phyloP scores from a whole-genome alignment of 2,329 filamentous ascomycete species.

The Scedosporium minutisporum region DNA sequence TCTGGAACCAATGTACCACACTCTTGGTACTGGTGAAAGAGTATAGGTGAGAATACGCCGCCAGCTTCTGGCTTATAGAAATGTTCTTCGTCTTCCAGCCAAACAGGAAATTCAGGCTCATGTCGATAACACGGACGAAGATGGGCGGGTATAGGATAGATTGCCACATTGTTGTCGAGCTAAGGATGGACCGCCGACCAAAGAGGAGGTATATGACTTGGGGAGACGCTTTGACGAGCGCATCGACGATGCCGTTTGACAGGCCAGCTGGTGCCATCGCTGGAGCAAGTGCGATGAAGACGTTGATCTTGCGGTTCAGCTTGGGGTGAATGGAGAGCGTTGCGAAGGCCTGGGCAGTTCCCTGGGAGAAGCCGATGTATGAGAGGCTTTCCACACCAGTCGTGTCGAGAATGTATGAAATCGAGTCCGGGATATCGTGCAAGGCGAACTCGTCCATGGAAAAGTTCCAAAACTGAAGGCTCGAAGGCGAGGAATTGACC shows the following conservation, averaged over 20 bases:
- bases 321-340: slow-evolving; percentile 84
- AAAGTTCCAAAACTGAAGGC: slow-evolving; percentile 86
- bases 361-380: slow-evolving; percentile 95
- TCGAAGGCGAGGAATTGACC: slow-evolving; percentile 62
- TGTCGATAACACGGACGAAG: slow-evolving; percentile 80
- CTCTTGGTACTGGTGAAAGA: slow-evolving; percentile 95
- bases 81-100: slow-evolving; percentile 86
- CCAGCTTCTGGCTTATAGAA: slow-evolving; percentile 76
- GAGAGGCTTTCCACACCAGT: slow-evolving; percentile 78
- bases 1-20: slow-evolving; percentile 98
- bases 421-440: slow-evolving; percentile 91
- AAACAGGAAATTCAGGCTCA: slow-evolving; percentile 73
- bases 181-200: slow-evolving; percentile 80
- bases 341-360: slow-evolving; percentile 93
- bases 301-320: slow-evolving; percentile 85
- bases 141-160: slow-evolving; percentile 90
- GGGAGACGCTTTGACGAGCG: slow-evolving; percentile 85
- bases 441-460: slow-evolving; percentile 98
- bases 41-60: slow-evolving; percentile 90
- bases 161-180: slow-evolving; percentile 95
- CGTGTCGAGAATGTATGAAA: slow-evolving; percentile 78
- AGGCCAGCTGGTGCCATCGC: slow-evolving; percentile 93
- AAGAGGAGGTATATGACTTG: slow-evolving; percentile 89
- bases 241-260: slow-evolving; percentile 82
- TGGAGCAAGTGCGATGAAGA: slow-evolving; percentile 91